Evolutionary conservation across 2,329 filamentous ascomycete genomes (phyloP).

Genomic region (Chalara sp.): DNA sequence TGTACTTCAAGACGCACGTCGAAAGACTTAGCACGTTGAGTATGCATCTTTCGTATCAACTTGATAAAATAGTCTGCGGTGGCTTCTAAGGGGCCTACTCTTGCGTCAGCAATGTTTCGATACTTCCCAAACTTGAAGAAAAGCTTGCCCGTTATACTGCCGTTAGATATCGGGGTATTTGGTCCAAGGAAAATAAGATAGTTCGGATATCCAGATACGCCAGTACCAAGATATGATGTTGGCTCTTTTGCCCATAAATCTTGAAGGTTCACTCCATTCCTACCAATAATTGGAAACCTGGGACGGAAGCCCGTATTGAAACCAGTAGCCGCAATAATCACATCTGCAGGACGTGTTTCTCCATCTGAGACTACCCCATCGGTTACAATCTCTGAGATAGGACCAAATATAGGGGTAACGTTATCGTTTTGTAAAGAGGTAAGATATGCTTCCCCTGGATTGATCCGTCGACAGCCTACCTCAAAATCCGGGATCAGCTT

Average conservation of each 20-base stretch:
- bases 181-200: constrained; percentile 7
- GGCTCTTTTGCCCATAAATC: constrained; percentile 16
- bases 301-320: constrained; percentile 5
- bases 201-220: constrained; percentile 13
- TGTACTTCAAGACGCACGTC: not conserved
- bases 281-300: constrained; percentile 18
- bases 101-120: not conserved
- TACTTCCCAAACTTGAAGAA: not conserved
- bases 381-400: not conserved
- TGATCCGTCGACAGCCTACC: no score
- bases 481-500: not conserved
- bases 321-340: not conserved
- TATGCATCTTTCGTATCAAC: not conserved
- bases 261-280: constrained; percentile 9
- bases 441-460: no score
- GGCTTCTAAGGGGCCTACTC: not conserved
- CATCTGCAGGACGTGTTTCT: not conserved
- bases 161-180: not conserved
- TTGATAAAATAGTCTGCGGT: not conserved
- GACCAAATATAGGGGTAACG: not conserved
- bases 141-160: not conserved
- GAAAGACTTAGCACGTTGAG: not conserved
- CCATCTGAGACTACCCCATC: not conserved
- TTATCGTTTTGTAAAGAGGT: no score
- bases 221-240: constrained; percentile 15